Percentiles rank a stretch among this genome's conserved stretches.
phyloP scores from a whole-genome alignment of 140 eudicot genomes.

The Erigeron philadelphicus region DNA sequence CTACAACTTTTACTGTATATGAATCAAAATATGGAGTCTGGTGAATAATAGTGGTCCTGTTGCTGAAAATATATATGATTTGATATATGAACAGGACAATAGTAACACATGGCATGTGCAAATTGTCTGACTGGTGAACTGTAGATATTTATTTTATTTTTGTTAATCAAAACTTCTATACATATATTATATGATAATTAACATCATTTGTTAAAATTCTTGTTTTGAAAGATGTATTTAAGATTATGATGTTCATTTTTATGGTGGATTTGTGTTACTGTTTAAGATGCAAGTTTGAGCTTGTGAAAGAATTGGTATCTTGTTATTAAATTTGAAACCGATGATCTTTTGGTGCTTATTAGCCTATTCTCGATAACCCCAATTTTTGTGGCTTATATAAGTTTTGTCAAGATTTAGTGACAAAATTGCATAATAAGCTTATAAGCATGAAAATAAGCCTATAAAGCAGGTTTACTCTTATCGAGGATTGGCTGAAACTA shows the following conservation, averaged over 20 bases:
- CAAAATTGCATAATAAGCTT: no score
- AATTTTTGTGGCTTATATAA: no score
- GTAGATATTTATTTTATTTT: background rate
- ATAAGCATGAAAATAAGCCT: no score
- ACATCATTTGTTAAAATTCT: background rate
- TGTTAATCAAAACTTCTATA: no score
- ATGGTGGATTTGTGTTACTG: background rate
- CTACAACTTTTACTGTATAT: no score
- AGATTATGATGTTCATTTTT: background rate
- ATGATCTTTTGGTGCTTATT: background rate
- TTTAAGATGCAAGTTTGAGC: background rate
- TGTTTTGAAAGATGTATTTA: background rate
- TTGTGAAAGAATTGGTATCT: conserved; percentile 3
- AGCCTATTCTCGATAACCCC: background rate
- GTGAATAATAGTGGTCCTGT: conserved; percentile 9
- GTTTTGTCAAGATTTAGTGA: no score
- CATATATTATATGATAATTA: no score
- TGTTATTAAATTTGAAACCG: background rate
- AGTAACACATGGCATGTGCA: conserved; percentile 6
- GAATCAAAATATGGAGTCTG: no score
- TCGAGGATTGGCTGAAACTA: background rate
- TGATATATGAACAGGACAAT: conserved; percentile 12
- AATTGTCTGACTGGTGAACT: conserved; percentile 14
- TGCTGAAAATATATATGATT: background rate
- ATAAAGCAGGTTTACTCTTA: no score